These are phyloP conservation scores for Trichosporon inkin DNA, from an alignment of 1,284 basidiomycete species.

Conservation along the genomic window DNA sequence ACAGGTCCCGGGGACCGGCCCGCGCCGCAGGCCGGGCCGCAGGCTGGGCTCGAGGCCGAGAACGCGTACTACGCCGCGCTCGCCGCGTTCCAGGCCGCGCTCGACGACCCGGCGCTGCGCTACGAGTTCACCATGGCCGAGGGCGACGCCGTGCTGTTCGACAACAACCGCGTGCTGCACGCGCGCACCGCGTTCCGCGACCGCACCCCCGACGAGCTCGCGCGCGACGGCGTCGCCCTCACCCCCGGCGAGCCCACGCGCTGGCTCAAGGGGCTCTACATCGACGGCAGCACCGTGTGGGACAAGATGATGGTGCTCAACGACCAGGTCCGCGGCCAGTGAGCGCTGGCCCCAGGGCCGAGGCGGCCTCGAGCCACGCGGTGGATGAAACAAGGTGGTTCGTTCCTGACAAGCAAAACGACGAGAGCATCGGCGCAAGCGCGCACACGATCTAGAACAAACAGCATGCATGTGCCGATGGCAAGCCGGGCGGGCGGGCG, in stretches of 20 bases:
- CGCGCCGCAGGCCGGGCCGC: too few species aligned
- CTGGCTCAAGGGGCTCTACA: conserved; percentile 83
- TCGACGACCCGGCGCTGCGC: conserved; percentile 59
- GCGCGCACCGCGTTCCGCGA: conserved; percentile 74
- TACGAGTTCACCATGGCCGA: conserved; percentile 70
- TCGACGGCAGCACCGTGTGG: conserved; percentile 71
- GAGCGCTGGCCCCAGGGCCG: not conserved
- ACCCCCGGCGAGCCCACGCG: conserved; percentile 58
- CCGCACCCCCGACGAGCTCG: conserved; percentile 30
- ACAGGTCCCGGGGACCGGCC: too few species aligned
- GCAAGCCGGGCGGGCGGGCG: too few species aligned
- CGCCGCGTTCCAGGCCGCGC: conserved; percentile 58
- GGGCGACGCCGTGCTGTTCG: conserved; percentile 86
- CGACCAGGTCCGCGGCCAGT: conserved; percentile 18
- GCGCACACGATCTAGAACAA: too few species aligned
- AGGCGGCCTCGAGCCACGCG: too few species aligned
- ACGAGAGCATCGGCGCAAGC: too few species aligned
- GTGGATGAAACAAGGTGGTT: too few species aligned
- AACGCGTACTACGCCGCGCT: conserved; percentile 64
- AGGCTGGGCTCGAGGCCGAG: conserved; percentile 28
- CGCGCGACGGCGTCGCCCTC: conserved; percentile 34
- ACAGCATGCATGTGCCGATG: too few species aligned
- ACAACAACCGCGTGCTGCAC: conserved; percentile 89
- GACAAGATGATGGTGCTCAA: conserved; percentile 52
- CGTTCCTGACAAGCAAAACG: too few species aligned